Base-by-base conservation (phyloP, 176 grass and related monocot species). In the Musa acuminata region DNA sequence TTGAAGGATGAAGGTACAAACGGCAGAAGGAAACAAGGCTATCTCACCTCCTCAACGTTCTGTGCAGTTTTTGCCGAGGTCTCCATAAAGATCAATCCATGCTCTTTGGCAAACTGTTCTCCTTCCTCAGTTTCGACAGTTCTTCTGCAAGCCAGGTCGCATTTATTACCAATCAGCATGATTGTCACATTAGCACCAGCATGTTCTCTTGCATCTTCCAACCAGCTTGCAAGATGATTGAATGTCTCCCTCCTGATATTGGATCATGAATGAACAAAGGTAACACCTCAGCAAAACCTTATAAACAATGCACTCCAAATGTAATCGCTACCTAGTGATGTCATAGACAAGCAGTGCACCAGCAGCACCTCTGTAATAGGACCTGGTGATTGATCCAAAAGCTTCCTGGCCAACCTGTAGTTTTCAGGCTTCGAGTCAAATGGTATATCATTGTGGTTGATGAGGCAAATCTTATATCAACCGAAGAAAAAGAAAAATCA, bases 401-500 rank as follows among this genome's bases (percentile, higher is more conserved):
- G 57, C 13, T 62, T 62, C 57, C 20, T 62, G 57, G 20, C 57
- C 57, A 62, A 1, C 57, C 57, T 62, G 57, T 62, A 14, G 9
- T 62, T 62, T 43, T 43, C 35, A 43, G 35, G 8, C 65, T 3
- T 53, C 48, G 8, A 23, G 66, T 22, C 13, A 75, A 67, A 85
- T 83, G 1, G 4, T 19, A 59, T 16, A 29, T 51, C 4, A 6
- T 7, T 49, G 9, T 13, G 21, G 58, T 73, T 64, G 53, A 35
- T 20, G 62, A 59, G 8, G 69, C 82, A 62, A 67, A 43, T 26
- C 2, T 81, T 27, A n/a, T 29, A 59, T 50, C 63, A 14, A 53
- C 52, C 27, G 71, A 19, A 1, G 52, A 50, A 66, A 77, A 73
- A 43, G 1, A 43, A 43, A 43, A 6, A 43, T 2, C 49, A n/a